Base-by-base conservation (phyloP, 1,284 basidiomycete genomes). In the Afroboletus lepidellus region DNA sequence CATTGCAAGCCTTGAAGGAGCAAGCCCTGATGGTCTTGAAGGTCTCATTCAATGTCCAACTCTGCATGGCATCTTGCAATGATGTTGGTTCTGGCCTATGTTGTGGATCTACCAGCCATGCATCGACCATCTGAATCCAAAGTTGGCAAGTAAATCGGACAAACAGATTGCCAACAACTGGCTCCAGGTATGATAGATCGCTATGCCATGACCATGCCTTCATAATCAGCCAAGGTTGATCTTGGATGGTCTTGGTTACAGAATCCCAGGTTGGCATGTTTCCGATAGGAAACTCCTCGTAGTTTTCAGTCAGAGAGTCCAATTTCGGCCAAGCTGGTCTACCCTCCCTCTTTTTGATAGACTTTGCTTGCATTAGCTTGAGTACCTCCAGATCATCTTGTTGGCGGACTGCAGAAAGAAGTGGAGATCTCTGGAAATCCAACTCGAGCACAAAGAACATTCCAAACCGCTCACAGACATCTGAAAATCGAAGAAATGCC, bases 191-290 rank as follows among this genome's bases (percentile, higher is more conserved):
- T 8, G 20, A 36, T 6, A 42, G 6, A 2, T 49, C 20, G 2
- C n/a, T 29, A 6, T 32, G n/a, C 32, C 39, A 42, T 7, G 7
- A n/a, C 33, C 39, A 49, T 13, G 24, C 16, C 7, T 8, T 1
- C 33, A 49, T 49, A 4, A 49, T 29, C 20, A 49, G 18, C 41
- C 48, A 49, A 2, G 33, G 48, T 23, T 49, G 18, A 3, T 49
- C 33, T 37, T 12, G 5, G n/a, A 49, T 29, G 4, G 48, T 37
- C 18, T 42, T 49, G 5, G 29, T 18, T 1, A 49, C 0, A 7
- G 18, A 5, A 0, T 15, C 8, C 48, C 48, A 49, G 5, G 25
- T 36, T 21, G 33, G 41, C 32, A 36, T 49, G 8, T 37, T 42
- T 42, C 47, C 24, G 7, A 48, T 48, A 0, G 39, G 47, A 41